These are phyloP conservation scores for Cladosporium sphaerospermum DNA, from an alignment of 2,329 filamentous ascomycete genomes.

Conservation along the genomic window DNA sequence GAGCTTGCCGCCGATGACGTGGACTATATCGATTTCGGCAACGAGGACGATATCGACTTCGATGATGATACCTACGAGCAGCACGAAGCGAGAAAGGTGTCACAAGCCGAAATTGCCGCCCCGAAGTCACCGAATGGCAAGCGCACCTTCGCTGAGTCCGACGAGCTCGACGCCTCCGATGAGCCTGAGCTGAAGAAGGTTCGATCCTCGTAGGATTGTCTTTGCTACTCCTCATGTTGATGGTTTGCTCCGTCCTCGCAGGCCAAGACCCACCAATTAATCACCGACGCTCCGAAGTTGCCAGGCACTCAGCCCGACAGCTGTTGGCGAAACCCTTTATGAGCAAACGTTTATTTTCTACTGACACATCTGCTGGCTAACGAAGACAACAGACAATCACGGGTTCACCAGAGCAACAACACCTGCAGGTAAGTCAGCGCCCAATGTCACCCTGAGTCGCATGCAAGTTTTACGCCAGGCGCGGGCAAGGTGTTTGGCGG, in stretches of 20 bases:
- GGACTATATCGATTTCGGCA: constrained; percentile 8
- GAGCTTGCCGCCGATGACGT: background rate
- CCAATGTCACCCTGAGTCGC: background rate
- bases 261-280: background rate
- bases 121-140: constrained; percentile 24
- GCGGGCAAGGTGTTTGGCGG: background rate
- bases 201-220: background rate
- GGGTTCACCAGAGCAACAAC: background rate
- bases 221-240: too few relatives aligned
- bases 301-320: background rate
- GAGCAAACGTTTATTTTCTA: background rate
- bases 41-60: constrained; percentile 23
- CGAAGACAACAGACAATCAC: background rate
- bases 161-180: constrained; percentile 18
- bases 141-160: constrained; percentile 27
- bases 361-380: background rate
- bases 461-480: background rate
- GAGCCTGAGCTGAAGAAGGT: constrained; percentile 23
- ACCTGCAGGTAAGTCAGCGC: background rate
- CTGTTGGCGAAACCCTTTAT: background rate
- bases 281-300: background rate
- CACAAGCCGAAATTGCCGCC: constrained; percentile 12
- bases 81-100: constrained; percentile 16
- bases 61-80: constrained; percentile 22
- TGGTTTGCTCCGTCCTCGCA: background rate